Conservation (phyloP, 2,329 filamentous ascomycete genomes). For the Xylaria sp. region DNA sequence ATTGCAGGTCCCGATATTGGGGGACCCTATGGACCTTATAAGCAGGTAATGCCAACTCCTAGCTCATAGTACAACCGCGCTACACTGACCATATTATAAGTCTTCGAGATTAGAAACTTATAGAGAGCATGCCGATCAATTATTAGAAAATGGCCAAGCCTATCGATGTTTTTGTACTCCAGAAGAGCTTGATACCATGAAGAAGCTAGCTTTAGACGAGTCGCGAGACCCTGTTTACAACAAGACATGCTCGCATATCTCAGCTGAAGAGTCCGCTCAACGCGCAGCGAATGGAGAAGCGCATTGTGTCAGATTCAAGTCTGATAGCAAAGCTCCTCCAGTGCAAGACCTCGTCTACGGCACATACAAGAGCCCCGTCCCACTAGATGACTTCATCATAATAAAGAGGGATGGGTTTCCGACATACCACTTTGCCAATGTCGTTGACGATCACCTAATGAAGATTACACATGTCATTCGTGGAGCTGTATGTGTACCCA, state of each 20-base stretch:
- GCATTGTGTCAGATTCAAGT: conserved; percentile 81
- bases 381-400: conserved; percentile 84
- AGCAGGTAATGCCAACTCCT: conserved; percentile 66
- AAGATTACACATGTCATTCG: conserved; percentile 94
- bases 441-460: conserved; percentile 96
- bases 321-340: conserved; percentile 68
- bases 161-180: conserved; percentile 94
- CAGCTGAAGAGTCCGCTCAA: conserved; percentile 73
- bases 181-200: conserved; percentile 74
- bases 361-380: conserved; percentile 63
- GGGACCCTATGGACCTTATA: conserved; percentile 85
- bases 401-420: conserved; percentile 92
- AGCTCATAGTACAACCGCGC: not conserved
- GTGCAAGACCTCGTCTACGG: conserved; percentile 87
- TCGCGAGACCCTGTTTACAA: conserved; percentile 60
- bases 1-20: conserved; percentile 77
- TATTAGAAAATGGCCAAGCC: conserved; percentile 77
- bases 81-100: conserved; percentile 52
- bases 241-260: conserved; percentile 76
- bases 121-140: conserved; percentile 71
- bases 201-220: conserved; percentile 67
- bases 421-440: conserved; percentile 97
- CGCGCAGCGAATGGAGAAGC: conserved; percentile 74
- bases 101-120: conserved; percentile 84
- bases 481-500: conserved; percentile 72